These are phyloP conservation scores for Fagopyrum esculentum DNA, from an alignment of 148 eudicot genomes.

Conservation along the genomic window DNA sequence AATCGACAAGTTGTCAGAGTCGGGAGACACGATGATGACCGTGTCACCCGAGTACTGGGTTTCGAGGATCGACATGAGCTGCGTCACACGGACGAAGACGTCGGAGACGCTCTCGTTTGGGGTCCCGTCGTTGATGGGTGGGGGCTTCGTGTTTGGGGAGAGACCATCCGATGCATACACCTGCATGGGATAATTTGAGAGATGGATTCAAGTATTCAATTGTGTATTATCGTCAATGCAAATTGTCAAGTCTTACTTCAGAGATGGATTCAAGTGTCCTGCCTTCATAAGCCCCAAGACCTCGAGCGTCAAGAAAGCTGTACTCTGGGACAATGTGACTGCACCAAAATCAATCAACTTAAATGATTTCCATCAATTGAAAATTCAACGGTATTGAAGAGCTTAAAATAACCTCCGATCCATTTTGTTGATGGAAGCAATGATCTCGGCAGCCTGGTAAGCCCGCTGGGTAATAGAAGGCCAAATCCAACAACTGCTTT, in stretches of 20 bases:
- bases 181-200: conserved; percentile 21
- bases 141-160: conserved; percentile 78
- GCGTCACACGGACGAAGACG: conserved; percentile 95
- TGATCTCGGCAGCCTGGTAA: conserved; percentile 94
- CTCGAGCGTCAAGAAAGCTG: conserved; percentile 97
- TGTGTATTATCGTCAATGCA: neutral
- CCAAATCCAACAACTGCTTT: conserved; percentile 93
- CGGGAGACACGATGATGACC: conserved; percentile 84
- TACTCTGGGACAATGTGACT: conserved; percentile 95
- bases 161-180: conserved; percentile 72
- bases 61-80: conserved; percentile 96
- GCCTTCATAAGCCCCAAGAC: conserved; percentile 94
- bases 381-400: neutral
- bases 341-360: conserved; percentile 11
- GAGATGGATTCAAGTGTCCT: conserved; percentile 59
- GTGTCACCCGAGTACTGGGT: conserved; percentile 94
- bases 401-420: conserved; percentile 49
- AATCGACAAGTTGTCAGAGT: conserved; percentile 82
- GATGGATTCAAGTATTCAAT: neutral
- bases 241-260: conserved; percentile 41
- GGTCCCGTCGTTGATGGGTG: conserved; percentile 85
- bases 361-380: neutral
- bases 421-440: conserved; percentile 62
- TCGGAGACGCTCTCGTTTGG: conserved; percentile 97
- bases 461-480: conserved; percentile 98